phyloP scores from a whole-genome alignment of 2,329 filamentous ascomycete genomes.

The Colletotrichum cereale region DNA sequence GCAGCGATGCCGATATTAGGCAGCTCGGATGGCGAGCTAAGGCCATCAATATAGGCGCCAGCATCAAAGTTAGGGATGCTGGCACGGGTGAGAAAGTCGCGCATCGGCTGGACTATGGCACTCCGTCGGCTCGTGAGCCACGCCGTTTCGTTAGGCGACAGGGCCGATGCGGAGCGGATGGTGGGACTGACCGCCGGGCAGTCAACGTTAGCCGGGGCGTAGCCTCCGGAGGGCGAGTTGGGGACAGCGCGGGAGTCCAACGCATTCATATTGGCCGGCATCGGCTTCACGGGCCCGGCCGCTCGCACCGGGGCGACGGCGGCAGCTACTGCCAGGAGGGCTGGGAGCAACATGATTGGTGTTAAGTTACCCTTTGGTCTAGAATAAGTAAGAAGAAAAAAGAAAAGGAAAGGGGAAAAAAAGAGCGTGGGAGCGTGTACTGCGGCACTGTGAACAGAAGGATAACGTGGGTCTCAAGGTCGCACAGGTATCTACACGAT shows the following conservation, averaged over 20 bases:
- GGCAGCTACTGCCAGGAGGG: slow-evolving; percentile 23
- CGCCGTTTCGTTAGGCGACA: slow-evolving; percentile 78
- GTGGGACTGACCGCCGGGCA: slow-evolving; percentile 79
- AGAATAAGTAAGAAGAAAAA: not conserved
- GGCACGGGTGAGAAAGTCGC: slow-evolving; percentile 76
- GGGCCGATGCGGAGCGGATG: slow-evolving; percentile 71
- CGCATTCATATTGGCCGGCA: slow-evolving; percentile 25
- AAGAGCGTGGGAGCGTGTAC: not conserved
- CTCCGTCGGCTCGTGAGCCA: slow-evolving; percentile 81
- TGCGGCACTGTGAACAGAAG: not conserved
- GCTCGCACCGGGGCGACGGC: slow-evolving; percentile 50
- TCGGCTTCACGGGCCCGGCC: slow-evolving; percentile 35
- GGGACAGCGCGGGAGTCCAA: slow-evolving; percentile 50
- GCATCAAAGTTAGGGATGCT: slow-evolving; percentile 83
- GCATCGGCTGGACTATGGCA: slow-evolving; percentile 81
- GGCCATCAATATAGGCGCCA: slow-evolving; percentile 75
- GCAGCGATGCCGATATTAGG: slow-evolving; percentile 79
- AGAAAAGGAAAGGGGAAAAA: not conserved
- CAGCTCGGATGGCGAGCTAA: slow-evolving; percentile 70
- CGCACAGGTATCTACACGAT: too few relatives aligned
- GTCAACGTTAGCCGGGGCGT: slow-evolving; percentile 75
- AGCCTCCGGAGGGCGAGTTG: slow-evolving; percentile 67
- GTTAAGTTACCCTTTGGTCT: not conserved
- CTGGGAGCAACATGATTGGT: slow-evolving; percentile 23
- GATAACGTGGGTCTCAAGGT: too few relatives aligned